Evolutionary conservation across 257 asterid species (phyloP), one percentile per base, ranked within the genome.

Genomic region (Eustoma russellianum): DNA sequence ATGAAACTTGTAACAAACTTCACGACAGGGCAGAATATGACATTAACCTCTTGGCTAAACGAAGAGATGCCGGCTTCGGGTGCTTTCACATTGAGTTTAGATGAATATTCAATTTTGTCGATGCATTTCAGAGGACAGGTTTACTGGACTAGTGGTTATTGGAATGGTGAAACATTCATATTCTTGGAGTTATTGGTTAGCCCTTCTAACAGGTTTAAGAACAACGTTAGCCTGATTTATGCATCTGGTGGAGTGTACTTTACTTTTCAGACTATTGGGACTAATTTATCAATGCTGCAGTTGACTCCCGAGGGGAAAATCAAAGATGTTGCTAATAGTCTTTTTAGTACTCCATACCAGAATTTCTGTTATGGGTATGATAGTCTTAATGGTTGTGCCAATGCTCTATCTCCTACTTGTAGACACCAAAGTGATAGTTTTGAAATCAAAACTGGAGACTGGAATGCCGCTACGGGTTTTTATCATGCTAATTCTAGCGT

Each of bases 351-450:
- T 34, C 17, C 58, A 38, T 40, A 34, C 15, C 2, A 0, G 5
- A 18, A 53, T 3, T 67, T 67, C 18, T 67, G 72, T 48, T 53
- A 67, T 34, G 73, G 73, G 5, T 61, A 55, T 50, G 64, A 44
- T 16, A 48, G 43, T 5, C 3, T 38, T 1, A 24, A 61, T 62
- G 73, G 77, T 3, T 71, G 77, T 41, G 59, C 11, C 6, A 17
- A 44, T 66, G 45, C 54, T n/a, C 40, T 6, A 12, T 33, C 57
- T 7, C 73, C 70, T 41, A 28, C 6, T 17, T 66, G 66, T 52
- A 50, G 66, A 17, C 33, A 61, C 43, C 30, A 17, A 13, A 41
- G 9, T 14, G 62, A 62, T 18, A 47, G 14, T 6, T 71, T 71
- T 48, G 30, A 62, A 55, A 3, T 0, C 1, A 66, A 33, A 57